Conservation (phyloP, 2,329 filamentous ascomycete genomes). For the Coniochaeta pulveracea region DNA sequence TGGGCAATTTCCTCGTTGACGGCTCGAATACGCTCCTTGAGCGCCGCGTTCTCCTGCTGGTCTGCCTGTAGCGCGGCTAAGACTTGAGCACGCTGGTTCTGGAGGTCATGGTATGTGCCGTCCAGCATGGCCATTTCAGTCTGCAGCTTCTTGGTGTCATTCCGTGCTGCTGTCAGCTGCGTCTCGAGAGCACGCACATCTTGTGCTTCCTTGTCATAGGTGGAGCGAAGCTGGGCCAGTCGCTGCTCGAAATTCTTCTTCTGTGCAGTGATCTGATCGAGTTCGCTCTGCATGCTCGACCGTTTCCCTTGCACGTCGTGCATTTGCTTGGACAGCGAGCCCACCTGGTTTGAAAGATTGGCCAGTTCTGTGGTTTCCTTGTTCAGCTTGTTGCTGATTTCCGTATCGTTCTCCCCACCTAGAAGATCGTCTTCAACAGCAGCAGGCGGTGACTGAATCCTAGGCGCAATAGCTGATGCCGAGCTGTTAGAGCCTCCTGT, state of each 20-base stretch:
- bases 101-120: slow-evolving; percentile 67
- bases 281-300: slow-evolving; percentile 64
- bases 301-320: slow-evolving; percentile 83
- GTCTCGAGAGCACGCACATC: slow-evolving; percentile 78
- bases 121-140: slow-evolving; percentile 77
- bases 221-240: slow-evolving; percentile 69
- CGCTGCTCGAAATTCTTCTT: slow-evolving; percentile 90
- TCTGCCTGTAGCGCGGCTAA: slow-evolving; percentile 68
- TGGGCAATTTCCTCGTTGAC: slow-evolving; percentile 74
- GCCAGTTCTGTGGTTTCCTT: slow-evolving; percentile 86
- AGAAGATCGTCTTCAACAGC: slow-evolving; percentile 66
- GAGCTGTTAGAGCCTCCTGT: slow-evolving; percentile 53
- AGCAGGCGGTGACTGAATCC: slow-evolving; percentile 13
- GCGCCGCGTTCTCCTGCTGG: slow-evolving; percentile 71
- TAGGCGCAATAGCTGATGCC: slow-evolving; percentile 24
- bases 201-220: slow-evolving; percentile 90
- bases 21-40: slow-evolving; percentile 80
- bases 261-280: slow-evolving; percentile 71
- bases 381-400: slow-evolving; percentile 77
- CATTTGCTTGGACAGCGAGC: slow-evolving; percentile 84
- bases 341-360: slow-evolving; percentile 92
- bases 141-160: slow-evolving; percentile 75
- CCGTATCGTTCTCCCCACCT: slow-evolving; percentile 80
- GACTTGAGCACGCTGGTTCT: slow-evolving; percentile 71
- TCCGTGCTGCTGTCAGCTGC: slow-evolving; percentile 62